Evolutionary conservation across 73 alveolate genomes (phyloP), one percentile per base, ranked within the genome.

Genomic region (Paramecium sonneborni): DNA sequence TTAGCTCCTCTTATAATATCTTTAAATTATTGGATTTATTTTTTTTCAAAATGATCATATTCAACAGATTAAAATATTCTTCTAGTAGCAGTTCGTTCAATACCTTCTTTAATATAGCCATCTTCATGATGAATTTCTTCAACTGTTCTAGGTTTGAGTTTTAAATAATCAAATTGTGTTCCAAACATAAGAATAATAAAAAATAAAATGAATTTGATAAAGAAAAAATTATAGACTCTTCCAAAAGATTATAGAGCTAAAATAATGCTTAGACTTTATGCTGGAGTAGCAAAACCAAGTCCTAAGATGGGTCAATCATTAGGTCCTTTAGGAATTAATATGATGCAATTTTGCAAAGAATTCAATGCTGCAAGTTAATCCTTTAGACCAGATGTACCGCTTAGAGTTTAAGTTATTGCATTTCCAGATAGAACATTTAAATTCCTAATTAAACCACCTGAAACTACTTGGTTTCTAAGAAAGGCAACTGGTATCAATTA

Each of bases 281-380:
- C 98, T 41, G 97, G 97, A 14, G 93, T 87, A 32, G 98, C 98
- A 38, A 95, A 94, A 56, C 98, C 98, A 21, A 86, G 94, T 56
- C 98, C 98, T 15, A 95, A 95, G 84, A 95, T 95, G 91, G 98
- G 98, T 95, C 95, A 95, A 69, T 92, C 98, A 5, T 92, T 95
- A 15, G 98, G 98, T 76, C 98, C 98, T 35, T 92, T 95, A 35
- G 98, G 98, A 79, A 93, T 95, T 9, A 95, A 95, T 85, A 95
- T 95, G 98, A 94, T 94, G 96, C 94, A 95, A 82, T 95, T 95
- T 93, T 95, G 98, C 84, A 95, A 95, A 57, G 96, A 95, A 85
- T 95, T 95, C 85, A 95, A 95, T 74, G 98, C 95, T 37, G 57
- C 93, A 52, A 95, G 97, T 56, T 46, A 48, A 15, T 57, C 92